Percentiles rank a stretch among this genome's conserved stretches.
Conservation (phyloP, 2,329 filamentous ascomycete genomes). For the Colletotrichum noveboracense region DNA sequence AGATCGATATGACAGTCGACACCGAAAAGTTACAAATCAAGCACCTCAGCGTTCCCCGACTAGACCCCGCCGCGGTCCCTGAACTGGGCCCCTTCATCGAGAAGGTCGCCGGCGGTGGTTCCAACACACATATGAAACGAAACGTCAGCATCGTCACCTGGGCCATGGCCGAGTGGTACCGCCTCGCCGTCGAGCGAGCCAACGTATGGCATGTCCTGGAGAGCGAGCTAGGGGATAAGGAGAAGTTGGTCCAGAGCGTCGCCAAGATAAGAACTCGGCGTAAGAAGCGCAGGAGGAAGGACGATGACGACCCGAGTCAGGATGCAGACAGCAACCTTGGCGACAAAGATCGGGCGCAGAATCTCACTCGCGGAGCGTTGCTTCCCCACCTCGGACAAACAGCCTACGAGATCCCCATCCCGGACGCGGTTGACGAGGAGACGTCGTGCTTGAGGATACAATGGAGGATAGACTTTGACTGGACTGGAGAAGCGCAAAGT, state of each 20-base stretch:
- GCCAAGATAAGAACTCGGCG: conserved; percentile 31
- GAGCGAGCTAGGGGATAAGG: conserved; percentile 45
- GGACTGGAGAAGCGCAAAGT: conserved; percentile 74
- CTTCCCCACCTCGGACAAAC: conserved; percentile 59
- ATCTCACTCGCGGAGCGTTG: conserved; percentile 46
- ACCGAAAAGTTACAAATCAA: conserved; percentile 56
- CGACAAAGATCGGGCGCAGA: neutral
- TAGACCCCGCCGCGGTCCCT: conserved; percentile 62
- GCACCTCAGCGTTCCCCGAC: conserved; percentile 55
- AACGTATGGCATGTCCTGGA: conserved; percentile 66
- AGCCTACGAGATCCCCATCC: conserved; percentile 49
- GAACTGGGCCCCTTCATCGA: conserved; percentile 64
- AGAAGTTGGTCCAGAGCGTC: conserved; percentile 34
- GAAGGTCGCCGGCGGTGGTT: conserved; percentile 40
- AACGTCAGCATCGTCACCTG: conserved; percentile 68
- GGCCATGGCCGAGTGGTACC: conserved; percentile 73
- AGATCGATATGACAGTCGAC: conserved; percentile 63
- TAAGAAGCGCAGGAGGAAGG: conserved; percentile 24
- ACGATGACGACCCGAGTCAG: conserved; percentile 22
- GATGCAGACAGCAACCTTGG: conserved; percentile 19
- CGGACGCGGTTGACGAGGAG: conserved; percentile 36
- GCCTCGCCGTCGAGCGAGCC: conserved; percentile 64
- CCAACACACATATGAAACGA: conserved; percentile 50
- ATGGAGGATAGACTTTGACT: conserved; percentile 73
- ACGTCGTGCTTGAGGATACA: conserved; percentile 55